A percentile compares a stretch with the other conserved stretches of the same genome.
phyloP scores from a whole-genome alignment of 1,284 basidiomycete species.

The Tilletia indica region DNA sequence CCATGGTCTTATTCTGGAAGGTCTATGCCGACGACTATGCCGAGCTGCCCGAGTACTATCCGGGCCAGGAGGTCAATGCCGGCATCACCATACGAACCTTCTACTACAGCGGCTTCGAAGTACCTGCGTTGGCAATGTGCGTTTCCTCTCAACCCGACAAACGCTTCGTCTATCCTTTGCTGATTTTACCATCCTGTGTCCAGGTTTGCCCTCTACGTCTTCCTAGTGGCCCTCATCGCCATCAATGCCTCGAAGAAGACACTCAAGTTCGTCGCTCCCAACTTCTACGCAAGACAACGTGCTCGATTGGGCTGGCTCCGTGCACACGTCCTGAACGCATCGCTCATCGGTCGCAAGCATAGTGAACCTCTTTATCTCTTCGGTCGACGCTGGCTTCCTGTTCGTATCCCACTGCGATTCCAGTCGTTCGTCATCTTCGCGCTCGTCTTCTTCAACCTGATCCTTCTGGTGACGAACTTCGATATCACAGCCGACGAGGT shows the following conservation, averaged over 20 bases:
- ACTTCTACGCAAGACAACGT: not conserved
- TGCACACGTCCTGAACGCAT: constrained; percentile 28
- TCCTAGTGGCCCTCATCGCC: constrained; percentile 22
- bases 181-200: not conserved
- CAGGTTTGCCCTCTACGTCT: constrained; percentile 28
- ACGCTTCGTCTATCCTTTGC: no score
- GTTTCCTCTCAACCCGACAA: not conserved
- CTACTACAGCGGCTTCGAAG: constrained; percentile 28
- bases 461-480: constrained; percentile 35
- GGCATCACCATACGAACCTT: not conserved
- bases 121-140: constrained; percentile 25
- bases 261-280: not conserved
- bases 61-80: constrained; percentile 17
- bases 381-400: constrained; percentile 25
- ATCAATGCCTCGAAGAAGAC: constrained; percentile 21
- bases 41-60: not conserved
- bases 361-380: constrained; percentile 24
- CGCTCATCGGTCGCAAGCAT: constrained; percentile 25
- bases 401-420: constrained; percentile 35
- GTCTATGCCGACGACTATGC: not conserved
- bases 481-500: constrained; percentile 20
- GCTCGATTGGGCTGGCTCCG: constrained; percentile 17
- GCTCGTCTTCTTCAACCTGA: constrained; percentile 32
- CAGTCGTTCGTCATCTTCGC: constrained; percentile 30
- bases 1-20: not conserved